Conservation (phyloP, 1,139 yeast species). For the Saccharomyces hybrid region DNA sequence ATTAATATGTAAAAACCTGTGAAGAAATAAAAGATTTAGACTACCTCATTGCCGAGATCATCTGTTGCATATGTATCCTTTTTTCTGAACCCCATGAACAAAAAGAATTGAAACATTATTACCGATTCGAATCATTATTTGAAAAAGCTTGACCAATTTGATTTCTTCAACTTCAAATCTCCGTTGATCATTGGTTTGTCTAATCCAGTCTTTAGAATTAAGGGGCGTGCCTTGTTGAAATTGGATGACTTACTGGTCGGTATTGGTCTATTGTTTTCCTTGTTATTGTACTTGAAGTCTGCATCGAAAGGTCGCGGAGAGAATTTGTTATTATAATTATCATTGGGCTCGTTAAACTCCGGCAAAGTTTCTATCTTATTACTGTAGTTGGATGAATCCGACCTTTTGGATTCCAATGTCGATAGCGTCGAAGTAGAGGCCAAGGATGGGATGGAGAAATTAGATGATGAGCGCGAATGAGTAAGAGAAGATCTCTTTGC, state of each 20-base stretch:
- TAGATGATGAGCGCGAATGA: constrained; percentile 20
- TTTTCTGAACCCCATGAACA: not conserved
- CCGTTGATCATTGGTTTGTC: constrained; percentile 6
- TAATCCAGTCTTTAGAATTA: constrained; percentile 15
- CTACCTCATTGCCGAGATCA: not conserved
- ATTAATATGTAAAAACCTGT: not conserved
- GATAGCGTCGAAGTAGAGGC: constrained; percentile 24
- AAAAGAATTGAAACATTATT: not conserved
- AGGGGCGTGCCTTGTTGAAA: constrained; percentile 9
- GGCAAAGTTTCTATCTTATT: constrained; percentile 6
- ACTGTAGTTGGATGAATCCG: constrained; percentile 2
- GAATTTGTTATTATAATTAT: constrained; percentile 5
- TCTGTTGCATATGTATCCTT: not conserved
- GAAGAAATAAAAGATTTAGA: not conserved
- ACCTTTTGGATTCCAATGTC: constrained; percentile 17
- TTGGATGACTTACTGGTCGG: not conserved
- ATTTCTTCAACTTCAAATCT: constrained; percentile 6
- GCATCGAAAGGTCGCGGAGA: not conserved
- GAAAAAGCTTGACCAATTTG: constrained; percentile 10
- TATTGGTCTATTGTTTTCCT: constrained; percentile 9
- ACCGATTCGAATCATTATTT: too few species aligned
- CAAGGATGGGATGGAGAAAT: constrained; percentile 23
- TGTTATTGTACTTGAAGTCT: constrained; percentile 6
- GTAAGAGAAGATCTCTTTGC: constrained; percentile 5
- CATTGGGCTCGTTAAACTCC: constrained; percentile 3